Evolutionary conservation across 371 early-diverging fungal species (phyloP).

Genomic region (Dipsacomyces acuminosporus): DNA sequence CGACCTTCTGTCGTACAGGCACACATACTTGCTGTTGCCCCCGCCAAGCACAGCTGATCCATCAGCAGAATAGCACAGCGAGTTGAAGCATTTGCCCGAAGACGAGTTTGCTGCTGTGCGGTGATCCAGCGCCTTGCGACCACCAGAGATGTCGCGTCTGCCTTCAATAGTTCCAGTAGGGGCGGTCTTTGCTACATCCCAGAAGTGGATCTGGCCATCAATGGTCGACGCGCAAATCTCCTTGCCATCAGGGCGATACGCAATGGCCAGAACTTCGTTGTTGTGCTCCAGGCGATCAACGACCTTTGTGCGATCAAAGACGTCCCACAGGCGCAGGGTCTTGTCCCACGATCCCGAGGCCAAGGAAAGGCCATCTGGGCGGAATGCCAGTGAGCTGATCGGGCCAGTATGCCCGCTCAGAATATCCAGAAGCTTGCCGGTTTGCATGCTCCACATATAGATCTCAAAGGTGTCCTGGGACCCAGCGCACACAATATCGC

Average conservation of each 20-base stretch:
- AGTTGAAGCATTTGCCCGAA: slow-evolving; percentile 84
- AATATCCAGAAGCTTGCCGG: slow-evolving; percentile 92
- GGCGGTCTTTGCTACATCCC: slow-evolving; percentile 72
- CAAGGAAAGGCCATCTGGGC: slow-evolving; percentile 67
- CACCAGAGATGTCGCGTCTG: slow-evolving; percentile 87
- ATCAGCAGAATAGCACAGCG: slow-evolving; percentile 91
- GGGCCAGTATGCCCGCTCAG: slow-evolving; percentile 93
- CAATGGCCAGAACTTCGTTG: slow-evolving; percentile 83
- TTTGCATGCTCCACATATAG: slow-evolving; percentile 96
- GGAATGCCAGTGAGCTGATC: slow-evolving; percentile 78
- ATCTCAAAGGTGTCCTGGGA: slow-evolving; percentile 94
- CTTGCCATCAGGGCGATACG: slow-evolving; percentile 87
- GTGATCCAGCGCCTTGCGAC: slow-evolving; percentile 70
- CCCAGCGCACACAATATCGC: slow-evolving; percentile 95
- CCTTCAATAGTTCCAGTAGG: slow-evolving; percentile 81
- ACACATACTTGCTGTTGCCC: slow-evolving; percentile 91
- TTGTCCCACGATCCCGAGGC: slow-evolving; percentile 94
- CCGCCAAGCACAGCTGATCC: slow-evolving; percentile 87
- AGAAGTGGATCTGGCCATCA: slow-evolving; percentile 89
- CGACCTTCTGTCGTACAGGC: slow-evolving; percentile 84
- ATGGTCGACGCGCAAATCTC: slow-evolving; percentile 83
- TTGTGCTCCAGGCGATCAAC: slow-evolving; percentile 76
- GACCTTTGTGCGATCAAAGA: slow-evolving; percentile 78
- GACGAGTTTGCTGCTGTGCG: slow-evolving; percentile 78
- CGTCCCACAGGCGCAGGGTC: slow-evolving; percentile 90